A percentile compares a stretch with the other conserved stretches of the same genome.
Evolutionary conservation across 768 basidiomycete genomes (phyloP).

Genomic region (Hemileccinum rubropunctum): DNA sequence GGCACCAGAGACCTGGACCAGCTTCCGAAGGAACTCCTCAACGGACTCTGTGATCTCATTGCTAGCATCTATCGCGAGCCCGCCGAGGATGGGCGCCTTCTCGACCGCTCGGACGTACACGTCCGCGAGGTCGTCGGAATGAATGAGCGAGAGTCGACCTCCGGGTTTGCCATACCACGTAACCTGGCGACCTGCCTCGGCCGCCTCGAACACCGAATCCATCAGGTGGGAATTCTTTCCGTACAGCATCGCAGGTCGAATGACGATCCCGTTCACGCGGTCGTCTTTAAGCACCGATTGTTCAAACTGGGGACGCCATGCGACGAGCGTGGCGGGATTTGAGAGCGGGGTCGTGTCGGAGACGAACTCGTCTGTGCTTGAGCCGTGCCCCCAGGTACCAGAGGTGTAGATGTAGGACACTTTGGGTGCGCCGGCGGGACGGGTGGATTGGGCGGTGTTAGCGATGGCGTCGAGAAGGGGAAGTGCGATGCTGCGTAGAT

Average conservation of each 20-base stretch:
- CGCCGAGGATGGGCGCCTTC: slow-evolving; percentile 27
- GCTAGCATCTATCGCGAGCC: slow-evolving; percentile 29
- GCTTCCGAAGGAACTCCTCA: slow-evolving; percentile 25
- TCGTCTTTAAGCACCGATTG: slow-evolving; percentile 10
- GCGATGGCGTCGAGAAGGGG: slow-evolving; percentile 16
- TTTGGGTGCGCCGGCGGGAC: slow-evolving; percentile 24
- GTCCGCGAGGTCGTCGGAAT: slow-evolving; percentile 36
- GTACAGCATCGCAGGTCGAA: slow-evolving; percentile 32
- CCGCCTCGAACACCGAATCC: slow-evolving; percentile 22
- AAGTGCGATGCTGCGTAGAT: slow-evolving; percentile 13
- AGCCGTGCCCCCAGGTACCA: slow-evolving; percentile 31
- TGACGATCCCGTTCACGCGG: slow-evolving; percentile 33
- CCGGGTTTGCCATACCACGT: slow-evolving; percentile 27
- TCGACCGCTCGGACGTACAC: slow-evolving; percentile 33
- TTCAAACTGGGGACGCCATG: slow-evolving; percentile 23
- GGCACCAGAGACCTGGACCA: slow-evolving; percentile 27
- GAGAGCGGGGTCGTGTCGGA: slow-evolving; percentile 20
- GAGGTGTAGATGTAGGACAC: slow-evolving; percentile 33
- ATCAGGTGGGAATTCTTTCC: slow-evolving; percentile 27
- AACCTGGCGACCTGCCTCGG: slow-evolving; percentile 17
- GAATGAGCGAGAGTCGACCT: slow-evolving; percentile 27
- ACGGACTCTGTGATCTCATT: slow-evolving; percentile 31
- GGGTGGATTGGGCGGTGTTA: slow-evolving; percentile 13
- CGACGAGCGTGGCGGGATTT: slow-evolving; percentile 11
- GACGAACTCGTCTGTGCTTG: slow-evolving; percentile 12